Evolutionary conservation across 495 filamentous ascomycete genomes (phyloP), one percentile per base, ranked within the genome.

Genomic region (Xylaria cubensis): DNA sequence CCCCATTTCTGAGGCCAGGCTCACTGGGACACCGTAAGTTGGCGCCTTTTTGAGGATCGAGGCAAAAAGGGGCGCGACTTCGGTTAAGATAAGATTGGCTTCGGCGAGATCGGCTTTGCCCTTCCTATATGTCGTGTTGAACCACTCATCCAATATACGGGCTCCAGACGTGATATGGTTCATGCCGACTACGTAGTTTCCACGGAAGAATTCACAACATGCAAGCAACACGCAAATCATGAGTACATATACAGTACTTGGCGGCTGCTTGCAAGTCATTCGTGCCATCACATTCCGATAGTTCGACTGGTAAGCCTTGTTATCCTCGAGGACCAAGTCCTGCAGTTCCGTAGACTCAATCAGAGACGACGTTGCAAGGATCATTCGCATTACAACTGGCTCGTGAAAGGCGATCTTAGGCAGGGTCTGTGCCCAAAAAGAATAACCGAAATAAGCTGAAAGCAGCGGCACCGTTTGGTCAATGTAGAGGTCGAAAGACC

Each of bases 341-440:
- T 53, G 50, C 50, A 53, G n/a, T 26, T 53, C 50, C 21, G 50
- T 53, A 26, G 50, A 53, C 21, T 53, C 50, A 26, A 53, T 53
- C 21, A 53, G 21, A 53, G 50, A 53, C 21, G 50, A 26, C 21
- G 3, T 26, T 9, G 50, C 50, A 24, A 53, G 50, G 9, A 53
- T n/a, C 21, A 26, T 53, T 12, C 21, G 12, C 50, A 53, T 53
- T 26, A 53, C 8, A 13, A 26, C 26, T 2, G 50, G 50, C 21
- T 53, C 50, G 4, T 26, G 50, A 21, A 53, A 53, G 21, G 50
- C 50, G 9, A 53, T 13, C 10, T 53, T 21, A 53, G 50, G 50
- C 50, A 53, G 21, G 13, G 50, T 53, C 21, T 53, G 50, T 53
- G 50, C n/a, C 50, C 50, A 53, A 26, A 53, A 53, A 13, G 50